phyloP scores from a whole-genome alignment of 495 filamentous ascomycete species.

The Talaromyces liani region DNA sequence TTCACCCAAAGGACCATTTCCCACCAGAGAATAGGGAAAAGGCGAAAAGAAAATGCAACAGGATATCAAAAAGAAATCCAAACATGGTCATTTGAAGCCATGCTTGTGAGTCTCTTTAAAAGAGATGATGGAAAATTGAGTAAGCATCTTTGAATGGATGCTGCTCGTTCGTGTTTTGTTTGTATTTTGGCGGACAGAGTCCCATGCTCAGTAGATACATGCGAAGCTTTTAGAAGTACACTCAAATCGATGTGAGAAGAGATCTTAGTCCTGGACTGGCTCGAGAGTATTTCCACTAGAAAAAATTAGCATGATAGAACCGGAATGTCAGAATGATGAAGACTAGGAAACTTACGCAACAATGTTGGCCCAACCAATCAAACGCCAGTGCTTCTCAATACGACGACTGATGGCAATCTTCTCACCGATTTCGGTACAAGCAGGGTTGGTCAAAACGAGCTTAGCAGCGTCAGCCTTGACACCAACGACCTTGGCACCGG shows the following conservation, averaged over 20 bases:
- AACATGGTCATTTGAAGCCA: not conserved
- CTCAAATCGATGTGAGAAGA: not conserved
- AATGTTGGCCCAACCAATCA: constrained; percentile 96
- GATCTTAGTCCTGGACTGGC: constrained; percentile 39
- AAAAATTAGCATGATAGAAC: constrained; percentile 15
- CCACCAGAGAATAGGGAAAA: not conserved
- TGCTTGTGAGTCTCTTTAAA: not conserved
- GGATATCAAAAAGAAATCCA: constrained; percentile 1
- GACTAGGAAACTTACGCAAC: constrained; percentile 48
- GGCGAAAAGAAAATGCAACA: not conserved
- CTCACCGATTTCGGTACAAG: constrained; percentile 90
- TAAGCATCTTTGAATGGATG: not conserved
- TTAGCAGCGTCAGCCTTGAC: constrained; percentile 97
- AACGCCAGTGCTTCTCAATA: constrained; percentile 99
- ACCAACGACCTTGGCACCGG: constrained; percentile 87
- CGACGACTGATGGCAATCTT: constrained; percentile 93
- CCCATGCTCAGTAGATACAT: not conserved
- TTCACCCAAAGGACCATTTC: not conserved
- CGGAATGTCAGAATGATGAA: not conserved
- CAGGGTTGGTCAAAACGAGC: constrained; percentile 76
- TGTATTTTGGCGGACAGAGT: not conserved
- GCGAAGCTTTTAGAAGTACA: not conserved
- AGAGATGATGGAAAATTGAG: not conserved
- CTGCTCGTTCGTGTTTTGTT: not conserved
- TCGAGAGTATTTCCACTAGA: constrained; percentile 46